Percentiles rank a stretch among this genome's conserved stretches.
phyloP scores from a whole-genome alignment of 345 rosid species.

The Linum tenue region DNA sequence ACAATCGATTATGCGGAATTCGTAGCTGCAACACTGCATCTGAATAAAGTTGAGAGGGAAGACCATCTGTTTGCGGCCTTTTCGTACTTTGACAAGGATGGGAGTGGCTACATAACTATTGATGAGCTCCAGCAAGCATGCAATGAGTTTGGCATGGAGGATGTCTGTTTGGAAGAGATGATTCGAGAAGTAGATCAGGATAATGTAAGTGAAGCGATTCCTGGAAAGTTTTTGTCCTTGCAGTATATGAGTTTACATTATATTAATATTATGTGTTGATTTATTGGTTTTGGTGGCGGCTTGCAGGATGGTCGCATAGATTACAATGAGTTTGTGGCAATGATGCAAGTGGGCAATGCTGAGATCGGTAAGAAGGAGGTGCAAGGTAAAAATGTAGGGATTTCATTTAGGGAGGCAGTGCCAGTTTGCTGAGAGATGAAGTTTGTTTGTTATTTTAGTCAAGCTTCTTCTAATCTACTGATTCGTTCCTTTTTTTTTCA shows the following conservation, averaged over 20 bases:
- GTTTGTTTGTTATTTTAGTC: background rate
- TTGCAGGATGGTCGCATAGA: constrained; percentile 63
- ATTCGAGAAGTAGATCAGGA: constrained; percentile 60
- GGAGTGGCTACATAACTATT: constrained; percentile 57
- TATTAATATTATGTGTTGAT: background rate
- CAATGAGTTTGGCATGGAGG: constrained; percentile 48
- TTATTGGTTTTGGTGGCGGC: background rate
- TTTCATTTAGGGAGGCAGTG: constrained; percentile 32
- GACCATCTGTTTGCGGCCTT: constrained; percentile 55
- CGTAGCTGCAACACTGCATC: constrained; percentile 57
- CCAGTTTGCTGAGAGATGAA: constrained; percentile 30
- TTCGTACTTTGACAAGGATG: constrained; percentile 61
- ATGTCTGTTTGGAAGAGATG: constrained; percentile 42
- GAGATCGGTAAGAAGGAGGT: constrained; percentile 25
- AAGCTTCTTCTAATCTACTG: too few species aligned
- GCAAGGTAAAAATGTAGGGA: constrained; percentile 20
- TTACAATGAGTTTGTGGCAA: constrained; percentile 57
- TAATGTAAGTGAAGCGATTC: constrained; percentile 37
- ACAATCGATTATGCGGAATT: constrained; percentile 71
- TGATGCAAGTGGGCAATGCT: constrained; percentile 47
- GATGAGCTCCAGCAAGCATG: constrained; percentile 69
- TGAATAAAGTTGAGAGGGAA: constrained; percentile 47
- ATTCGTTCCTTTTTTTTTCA: background rate
- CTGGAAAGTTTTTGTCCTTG: background rate
- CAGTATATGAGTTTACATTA: background rate